Evolutionary conservation across 345 rosid species (phyloP), one percentile per base, ranked within the genome.

Genomic region (Geranium brycei): DNA sequence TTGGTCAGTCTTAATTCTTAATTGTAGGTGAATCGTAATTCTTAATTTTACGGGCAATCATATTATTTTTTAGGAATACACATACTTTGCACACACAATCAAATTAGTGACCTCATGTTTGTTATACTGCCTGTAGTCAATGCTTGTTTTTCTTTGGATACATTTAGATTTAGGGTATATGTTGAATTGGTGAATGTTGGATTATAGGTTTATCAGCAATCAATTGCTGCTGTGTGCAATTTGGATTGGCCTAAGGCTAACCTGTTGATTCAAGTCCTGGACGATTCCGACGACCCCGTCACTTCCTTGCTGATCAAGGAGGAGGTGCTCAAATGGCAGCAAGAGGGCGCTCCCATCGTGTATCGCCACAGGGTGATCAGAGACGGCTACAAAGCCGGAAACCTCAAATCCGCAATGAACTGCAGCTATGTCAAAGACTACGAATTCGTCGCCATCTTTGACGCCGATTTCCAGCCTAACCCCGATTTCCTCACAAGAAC

Each of bases 361-460:
- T 92, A 92, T 19, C 79, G 95, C 73, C 96, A 92, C 65, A 83
- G 98, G 4, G 86, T 83, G 14, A 75, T 85, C 18, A 79, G 98
- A 77, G 88, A 87, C 64, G 98, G 98, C 7, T 92, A 92, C 72
- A 92, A 92, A 73, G 98, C 98, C 55, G 98, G 98, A 12, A 92
- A 92, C 70, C 89, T 92, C 41, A 92, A 89, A 81, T 89, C 98
- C 58, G 98, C 98, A 2, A 92, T 92, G 98, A 83, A 79, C 61
- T 89, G 95, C 61, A 85, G 91, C 73, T 92, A 85, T 61, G 95
- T 87, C 61, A 87, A 87, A 75, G 93, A 89, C 77, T 87, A 83
- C 61, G 93, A 92, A 72, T 91, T 89, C 40, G 96, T 91, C 2
- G 89, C 98, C 70, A 91, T 91, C 64, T 91, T 89, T 17, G 98